These are phyloP conservation scores for Aspergillus candidus DNA, from an alignment of 2,329 filamentous ascomycete genomes.

Conservation along the genomic window DNA sequence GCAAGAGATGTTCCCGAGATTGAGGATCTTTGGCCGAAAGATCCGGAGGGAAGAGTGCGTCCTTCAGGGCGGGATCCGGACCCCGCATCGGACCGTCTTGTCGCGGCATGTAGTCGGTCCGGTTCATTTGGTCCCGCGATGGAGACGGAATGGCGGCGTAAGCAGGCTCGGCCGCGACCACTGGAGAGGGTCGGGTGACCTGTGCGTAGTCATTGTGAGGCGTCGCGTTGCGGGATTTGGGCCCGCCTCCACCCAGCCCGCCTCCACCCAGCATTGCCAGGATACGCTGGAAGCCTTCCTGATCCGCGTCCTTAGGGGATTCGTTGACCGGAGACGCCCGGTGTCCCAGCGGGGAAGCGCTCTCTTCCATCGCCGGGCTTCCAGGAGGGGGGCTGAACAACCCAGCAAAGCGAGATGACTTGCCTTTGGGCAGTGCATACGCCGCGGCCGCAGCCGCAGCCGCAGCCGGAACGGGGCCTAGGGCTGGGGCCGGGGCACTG, in stretches of 20 bases:
- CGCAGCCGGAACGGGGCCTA: no score
- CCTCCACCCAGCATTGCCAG: constrained; percentile 69
- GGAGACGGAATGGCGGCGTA: constrained; percentile 28
- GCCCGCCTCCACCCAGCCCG: constrained; percentile 51
- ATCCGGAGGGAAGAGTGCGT: constrained; percentile 21
- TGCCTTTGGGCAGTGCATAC: constrained; percentile 26
- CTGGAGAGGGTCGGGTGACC: constrained; percentile 24
- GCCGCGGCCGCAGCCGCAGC: no score
- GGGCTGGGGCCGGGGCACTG: no score
- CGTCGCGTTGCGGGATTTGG: constrained; percentile 39
- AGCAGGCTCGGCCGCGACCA: constrained; percentile 26
- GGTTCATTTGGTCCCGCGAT: constrained; percentile 22
- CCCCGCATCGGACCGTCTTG: constrained; percentile 20
- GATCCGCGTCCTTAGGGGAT: constrained; percentile 58
- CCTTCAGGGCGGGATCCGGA: constrained; percentile 21
- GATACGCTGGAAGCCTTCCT: constrained; percentile 77
- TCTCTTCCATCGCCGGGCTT: constrained; percentile 40
- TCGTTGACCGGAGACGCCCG: constrained; percentile 26
- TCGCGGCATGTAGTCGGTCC: constrained; percentile 27
- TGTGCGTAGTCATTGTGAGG: constrained; percentile 37
- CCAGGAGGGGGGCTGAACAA: constrained; percentile 62
- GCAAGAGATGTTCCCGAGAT: constrained; percentile 72
- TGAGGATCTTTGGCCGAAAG: constrained; percentile 34
- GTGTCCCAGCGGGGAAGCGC: constrained; percentile 20
- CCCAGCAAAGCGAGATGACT: constrained; percentile 79